Conservation (phyloP, 305 asterid genomes). For the Fraxinus paxiana region DNA sequence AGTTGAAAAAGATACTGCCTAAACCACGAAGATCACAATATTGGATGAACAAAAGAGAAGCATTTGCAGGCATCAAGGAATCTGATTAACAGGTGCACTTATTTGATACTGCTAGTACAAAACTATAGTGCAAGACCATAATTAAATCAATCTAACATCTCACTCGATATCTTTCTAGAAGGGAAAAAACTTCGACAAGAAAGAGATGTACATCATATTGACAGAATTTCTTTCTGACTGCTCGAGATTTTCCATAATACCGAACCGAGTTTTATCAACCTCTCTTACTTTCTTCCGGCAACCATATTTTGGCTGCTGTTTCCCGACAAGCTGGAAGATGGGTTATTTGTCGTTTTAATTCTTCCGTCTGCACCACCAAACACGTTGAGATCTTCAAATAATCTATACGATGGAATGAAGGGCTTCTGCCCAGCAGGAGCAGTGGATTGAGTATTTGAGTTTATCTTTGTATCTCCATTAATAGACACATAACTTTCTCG, state of each 20-base stretch:
- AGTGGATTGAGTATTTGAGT: slow-evolving; percentile 23
- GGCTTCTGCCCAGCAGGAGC: slow-evolving; percentile 57
- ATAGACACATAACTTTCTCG: slow-evolving; percentile 28
- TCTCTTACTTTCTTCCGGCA: slow-evolving; percentile 51
- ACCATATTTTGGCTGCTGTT: slow-evolving; percentile 45
- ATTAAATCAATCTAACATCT: background rate
- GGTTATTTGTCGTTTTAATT: slow-evolving; percentile 35
- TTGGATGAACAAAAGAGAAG: background rate
- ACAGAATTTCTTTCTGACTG: background rate
- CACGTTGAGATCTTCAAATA: slow-evolving; percentile 90
- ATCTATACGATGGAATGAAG: slow-evolving; percentile 75
- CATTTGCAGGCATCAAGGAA: background rate
- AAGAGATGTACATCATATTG: slow-evolving; percentile 25
- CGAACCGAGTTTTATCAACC: background rate
- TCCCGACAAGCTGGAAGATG: slow-evolving; percentile 54
- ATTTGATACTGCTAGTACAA: background rate
- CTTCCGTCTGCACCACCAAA: slow-evolving; percentile 57
- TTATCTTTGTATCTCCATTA: slow-evolving; percentile 37
- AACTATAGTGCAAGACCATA: background rate
- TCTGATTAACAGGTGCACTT: background rate
- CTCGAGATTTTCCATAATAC: background rate
- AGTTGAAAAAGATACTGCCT: background rate
- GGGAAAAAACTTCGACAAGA: background rate
- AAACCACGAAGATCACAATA: background rate
- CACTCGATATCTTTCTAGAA: background rate